Evolutionary conservation across 495 filamentous ascomycete species (phyloP), one percentile per base, ranked within the genome.

Genomic region (Aspergillus steynii): DNA sequence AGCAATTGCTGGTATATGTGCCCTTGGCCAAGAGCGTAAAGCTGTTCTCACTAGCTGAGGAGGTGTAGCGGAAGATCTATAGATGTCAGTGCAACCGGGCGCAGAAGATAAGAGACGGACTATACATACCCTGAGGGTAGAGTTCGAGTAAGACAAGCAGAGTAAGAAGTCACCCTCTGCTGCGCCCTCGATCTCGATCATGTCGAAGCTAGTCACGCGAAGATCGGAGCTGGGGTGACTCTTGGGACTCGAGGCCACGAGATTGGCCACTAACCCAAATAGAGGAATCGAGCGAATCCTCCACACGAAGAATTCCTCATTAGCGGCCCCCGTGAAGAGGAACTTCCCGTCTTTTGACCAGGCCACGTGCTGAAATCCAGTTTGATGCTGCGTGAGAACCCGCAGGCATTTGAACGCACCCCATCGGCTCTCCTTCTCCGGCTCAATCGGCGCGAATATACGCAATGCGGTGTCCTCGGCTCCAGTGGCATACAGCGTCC

Each of bases 241-340:
- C 26, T 85, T 83, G 0, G 83, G 82, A 65, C 85, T 88, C 9
- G 77, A 72, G 0, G 85, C 86, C 65, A 91, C 85, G 61, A 87
- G 84, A 4, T 87, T 77, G 3, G 88, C 84, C 32, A 86, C 80
- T 48, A 88, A 51, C 59, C 86, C 77, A 60, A 85, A 71, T 37
- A 73, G 63, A 50, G 83, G 81, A 10, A 93, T 70, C 1, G 57
- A 65, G 1, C 76, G 72, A 10, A 96, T 68, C 34, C 83, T 80
- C 93, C 94, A 99, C 29, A 94, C 83, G 58, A 85, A 94, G 61
- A 98, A 88, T 67, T 98, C 96, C 65, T 96, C 94, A 58, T 84
- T 87, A 0, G 91, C 95, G 12, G 86, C 92, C 63, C 90, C 91
- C 57, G 89, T 95, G 68, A 98, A 88, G 9, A 99, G 80, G 67